Evolutionary conservation across 768 basidiomycete genomes (phyloP), one percentile per base, ranked within the genome.

Genomic region (Krasilnikovozyma curviuscula): DNA sequence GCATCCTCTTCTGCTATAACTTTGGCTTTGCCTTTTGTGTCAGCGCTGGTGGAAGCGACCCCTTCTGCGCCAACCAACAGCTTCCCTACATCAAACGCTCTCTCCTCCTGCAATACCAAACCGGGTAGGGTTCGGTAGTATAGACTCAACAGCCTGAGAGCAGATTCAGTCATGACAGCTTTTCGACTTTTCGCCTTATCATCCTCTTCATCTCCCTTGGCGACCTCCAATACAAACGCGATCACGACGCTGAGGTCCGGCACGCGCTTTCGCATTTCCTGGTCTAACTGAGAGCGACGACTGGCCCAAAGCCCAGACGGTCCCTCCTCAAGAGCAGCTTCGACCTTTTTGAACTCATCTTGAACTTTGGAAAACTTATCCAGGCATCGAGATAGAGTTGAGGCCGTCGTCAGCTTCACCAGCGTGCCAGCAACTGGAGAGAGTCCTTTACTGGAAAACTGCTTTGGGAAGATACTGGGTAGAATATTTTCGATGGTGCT

Each of bases 241-340:
- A 93, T 72, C 46, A 93, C 66, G 43, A 89, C 83, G 56, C 79
- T 76, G 50, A 89, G 79, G 42, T 89, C 88, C 0, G 91, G 89
- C 1, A 89, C 72, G 5, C 84, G 71, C 49, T 70, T 71, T 25
- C 82, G 71, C 28, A 75, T 71, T 63, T 88, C 83, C 55, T 71
- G 69, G 60, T 82, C 78, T n/a, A 86, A 58, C 53, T 89, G 83
- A 29, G 65, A 63, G 38, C 70, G 65, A 30, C 80, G 64, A 50
- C 67, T 71, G n/a, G 66, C 65, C 84, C 86, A 93, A 55, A 78
- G 73, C 1, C 85, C 79, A 19, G 74, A 70, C 25, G 67, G 64
- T 53, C 74, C 71, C 56, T 78, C 77, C 52, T 76, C 77, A 5
- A 89, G 61, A 9, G 71, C 69, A 1, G 32, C 43, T 52, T 70